Percentiles rank a stretch among this genome's conserved stretches.
These are phyloP conservation scores for Hypoxylon sp. DNA, from an alignment of 2,329 filamentous ascomycete species.

Conservation along the genomic window DNA sequence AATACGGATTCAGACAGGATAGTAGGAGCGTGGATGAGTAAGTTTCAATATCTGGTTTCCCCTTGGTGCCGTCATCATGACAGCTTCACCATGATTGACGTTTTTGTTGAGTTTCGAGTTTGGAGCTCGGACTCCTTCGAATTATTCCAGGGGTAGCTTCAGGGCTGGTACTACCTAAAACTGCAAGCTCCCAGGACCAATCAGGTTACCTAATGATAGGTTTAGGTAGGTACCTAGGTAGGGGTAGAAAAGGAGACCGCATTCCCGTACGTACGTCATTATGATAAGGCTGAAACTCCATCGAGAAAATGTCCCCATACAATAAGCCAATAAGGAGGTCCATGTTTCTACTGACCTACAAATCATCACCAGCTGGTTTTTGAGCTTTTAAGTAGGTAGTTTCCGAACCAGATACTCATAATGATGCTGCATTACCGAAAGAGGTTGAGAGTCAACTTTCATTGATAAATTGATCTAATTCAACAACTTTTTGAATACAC, in stretches of 20 bases:
- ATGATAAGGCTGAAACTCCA: constrained; percentile 42
- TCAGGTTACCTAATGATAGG: constrained; percentile 3
- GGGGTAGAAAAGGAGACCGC: constrained; percentile 8
- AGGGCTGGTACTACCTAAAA: background rate
- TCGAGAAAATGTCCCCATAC: background rate
- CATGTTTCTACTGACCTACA: constrained; percentile 13
- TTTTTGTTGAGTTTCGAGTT: constrained; percentile 40
- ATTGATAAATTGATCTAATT: background rate
- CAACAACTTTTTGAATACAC: background rate
- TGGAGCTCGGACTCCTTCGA: constrained; percentile 28
- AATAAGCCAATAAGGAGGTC: constrained; percentile 10
- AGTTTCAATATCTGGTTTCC: background rate
- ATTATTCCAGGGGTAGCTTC: constrained; percentile 14
- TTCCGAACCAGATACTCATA: background rate
- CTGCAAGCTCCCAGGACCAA: constrained; percentile 14
- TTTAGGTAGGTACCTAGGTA: background rate
- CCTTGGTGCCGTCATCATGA: constrained; percentile 37
- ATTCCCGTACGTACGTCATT: constrained; percentile 29
- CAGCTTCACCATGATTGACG: constrained; percentile 31
- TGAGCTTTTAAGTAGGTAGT: background rate
- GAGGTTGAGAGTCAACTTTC: background rate
- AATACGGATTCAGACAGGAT: constrained; percentile 8
- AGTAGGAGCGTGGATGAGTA: constrained; percentile 3
- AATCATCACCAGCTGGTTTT: background rate
- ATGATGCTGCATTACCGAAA: background rate